Base-by-base conservation (phyloP, 1,284 basidiomycete species). In the Stygiomarasmius scandens region DNA sequence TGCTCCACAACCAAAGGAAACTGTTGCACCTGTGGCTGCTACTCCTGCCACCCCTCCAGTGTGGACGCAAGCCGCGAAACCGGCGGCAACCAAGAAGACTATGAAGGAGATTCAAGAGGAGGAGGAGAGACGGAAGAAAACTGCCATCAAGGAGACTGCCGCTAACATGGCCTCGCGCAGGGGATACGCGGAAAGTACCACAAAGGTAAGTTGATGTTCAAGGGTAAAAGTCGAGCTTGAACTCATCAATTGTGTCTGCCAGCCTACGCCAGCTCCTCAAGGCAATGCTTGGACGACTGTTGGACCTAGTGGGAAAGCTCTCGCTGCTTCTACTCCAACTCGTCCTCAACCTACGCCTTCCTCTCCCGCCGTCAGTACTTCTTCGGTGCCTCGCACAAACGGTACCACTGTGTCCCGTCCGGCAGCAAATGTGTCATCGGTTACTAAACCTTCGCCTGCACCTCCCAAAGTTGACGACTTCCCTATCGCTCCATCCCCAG, bases 61-160 rank as follows among this genome's bases (percentile, higher is more conserved):
- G 23, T 92, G 90, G 90, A 89, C 87, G 9, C 84, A 79, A 53
- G 70, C 83, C 12, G 69, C 74, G 1, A 85, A 88, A 63, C 62
- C 77, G 4, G 68, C 76, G 3, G 73, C 78, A 2, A 77, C 85
- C 6, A 96, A 95, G 78, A 98, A 96, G 82, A 93, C 93, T 2
- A 90, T 99, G 86, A 97, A 96, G 79, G 95, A 99, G 77, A 99
- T 99, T 49, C 94, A 98, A 71, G 95, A 98, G 71, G 96, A 99
- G 67, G 96, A 99, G 71, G 91, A 97, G 75, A 84, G 78, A 63
- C 81, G 89, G 63, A 95, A 93, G 79, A 89, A 87, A 69, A 70
- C 77, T 54, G 80, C 76, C 1, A 75, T 78, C 14, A 90, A 87
- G 66, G 88, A 91, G 61, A 82, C 81, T 49, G 76, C 78, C 53